Evolutionary conservation across 164 flowering plant genomes (phyloP).

Genomic region (Litsea cubeba): DNA sequence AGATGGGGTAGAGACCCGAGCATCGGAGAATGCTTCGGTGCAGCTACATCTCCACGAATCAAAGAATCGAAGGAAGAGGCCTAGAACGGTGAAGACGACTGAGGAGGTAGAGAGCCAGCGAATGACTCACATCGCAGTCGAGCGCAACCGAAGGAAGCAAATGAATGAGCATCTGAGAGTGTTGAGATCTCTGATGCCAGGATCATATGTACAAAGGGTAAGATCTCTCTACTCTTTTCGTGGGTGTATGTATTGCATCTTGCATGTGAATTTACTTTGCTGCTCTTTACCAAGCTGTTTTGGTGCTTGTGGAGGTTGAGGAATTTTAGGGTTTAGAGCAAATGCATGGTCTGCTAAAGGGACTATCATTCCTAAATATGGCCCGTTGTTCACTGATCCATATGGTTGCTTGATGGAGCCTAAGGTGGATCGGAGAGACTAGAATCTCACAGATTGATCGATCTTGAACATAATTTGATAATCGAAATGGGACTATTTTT

Average conservation of each 20-base stretch:
- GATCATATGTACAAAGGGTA: slow-evolving; percentile 96
- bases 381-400: too few species aligned
- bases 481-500: too few species aligned
- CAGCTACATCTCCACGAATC: slow-evolving; percentile 39
- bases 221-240: neutral
- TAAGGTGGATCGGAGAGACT: too few species aligned
- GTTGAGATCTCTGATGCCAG: slow-evolving; percentile 88
- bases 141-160: slow-evolving; percentile 87
- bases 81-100: slow-evolving; percentile 63
- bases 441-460: too few species aligned
- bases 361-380: too few species aligned
- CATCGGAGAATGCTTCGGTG: slow-evolving; percentile 32
- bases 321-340: too few species aligned
- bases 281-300: too few species aligned
- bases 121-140: slow-evolving; percentile 98
- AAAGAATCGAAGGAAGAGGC: slow-evolving; percentile 70
- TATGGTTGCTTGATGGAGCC: too few species aligned
- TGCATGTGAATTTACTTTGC: too few species aligned
- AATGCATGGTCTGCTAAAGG: too few species aligned
- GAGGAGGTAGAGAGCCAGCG: slow-evolving; percentile 98
- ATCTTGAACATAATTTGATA: too few species aligned
- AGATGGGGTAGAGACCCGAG: slow-evolving; percentile 30
- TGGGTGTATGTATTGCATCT: neutral
- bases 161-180: slow-evolving; percentile 96
- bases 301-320: too few species aligned